These are phyloP conservation scores for Daldinia caldariorum DNA, from an alignment of 495 filamentous ascomycete species.

Conservation along the genomic window DNA sequence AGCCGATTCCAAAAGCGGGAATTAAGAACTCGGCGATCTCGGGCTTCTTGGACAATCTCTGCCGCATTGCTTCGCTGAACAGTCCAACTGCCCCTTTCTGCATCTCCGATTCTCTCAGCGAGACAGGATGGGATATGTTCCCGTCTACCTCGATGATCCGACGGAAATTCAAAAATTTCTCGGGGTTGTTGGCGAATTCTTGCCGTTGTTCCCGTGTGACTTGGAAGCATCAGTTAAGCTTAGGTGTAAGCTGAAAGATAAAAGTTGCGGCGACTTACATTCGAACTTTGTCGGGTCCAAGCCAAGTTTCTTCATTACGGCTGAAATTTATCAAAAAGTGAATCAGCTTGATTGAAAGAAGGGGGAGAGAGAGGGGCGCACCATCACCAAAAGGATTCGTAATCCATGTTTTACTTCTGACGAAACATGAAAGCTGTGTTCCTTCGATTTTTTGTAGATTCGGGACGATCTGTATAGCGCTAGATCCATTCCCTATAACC, in stretches of 20 bases:
- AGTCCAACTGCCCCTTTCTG: slow-evolving; percentile 39
- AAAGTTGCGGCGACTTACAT: slow-evolving; percentile 44
- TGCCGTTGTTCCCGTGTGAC: slow-evolving; percentile 51
- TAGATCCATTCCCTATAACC: slow-evolving; percentile 68
- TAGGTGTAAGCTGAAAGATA: neutral
- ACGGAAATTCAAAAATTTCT: slow-evolving; percentile 49
- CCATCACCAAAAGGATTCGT: slow-evolving; percentile 53
- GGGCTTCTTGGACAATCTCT: slow-evolving; percentile 48
- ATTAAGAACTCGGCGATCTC: slow-evolving; percentile 52
- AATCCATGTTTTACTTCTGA: slow-evolving; percentile 76
- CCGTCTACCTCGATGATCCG: slow-evolving; percentile 55
- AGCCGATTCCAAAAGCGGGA: slow-evolving; percentile 73
- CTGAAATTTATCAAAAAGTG: slow-evolving; percentile 22
- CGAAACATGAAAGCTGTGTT: slow-evolving; percentile 69
- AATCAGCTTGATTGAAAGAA: neutral
- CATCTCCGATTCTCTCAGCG: slow-evolving; percentile 48
- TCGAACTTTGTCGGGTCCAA: slow-evolving; percentile 48
- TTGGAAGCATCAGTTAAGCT: slow-evolving; percentile 14
- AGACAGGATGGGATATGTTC: slow-evolving; percentile 52
- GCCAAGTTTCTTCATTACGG: slow-evolving; percentile 52
- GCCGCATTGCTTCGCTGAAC: slow-evolving; percentile 49
- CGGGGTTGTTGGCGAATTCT: slow-evolving; percentile 47
- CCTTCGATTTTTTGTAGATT: slow-evolving; percentile 65
- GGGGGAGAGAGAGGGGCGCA: slow-evolving; percentile 40
- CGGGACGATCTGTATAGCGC: slow-evolving; percentile 76